Conservation (phyloP, 306 rosid species). For the Lagenaria siceraria region DNA sequence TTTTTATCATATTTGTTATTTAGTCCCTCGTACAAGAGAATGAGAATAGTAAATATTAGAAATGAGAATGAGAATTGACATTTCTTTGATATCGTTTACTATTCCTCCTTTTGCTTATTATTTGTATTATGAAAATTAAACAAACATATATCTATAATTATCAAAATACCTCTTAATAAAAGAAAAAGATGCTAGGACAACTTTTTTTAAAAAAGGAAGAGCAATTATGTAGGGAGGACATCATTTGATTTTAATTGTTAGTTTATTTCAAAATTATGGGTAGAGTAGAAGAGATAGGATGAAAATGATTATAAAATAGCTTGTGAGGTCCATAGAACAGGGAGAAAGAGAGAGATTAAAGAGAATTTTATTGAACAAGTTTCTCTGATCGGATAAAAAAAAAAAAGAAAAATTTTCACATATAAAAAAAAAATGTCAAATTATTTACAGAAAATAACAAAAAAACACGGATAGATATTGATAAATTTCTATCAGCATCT, state of each 20-base stretch:
- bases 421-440: too few species aligned
- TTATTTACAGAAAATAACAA: too few species aligned
- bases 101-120: background rate
- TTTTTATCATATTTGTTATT: background rate
- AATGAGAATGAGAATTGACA: background rate
- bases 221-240: background rate
- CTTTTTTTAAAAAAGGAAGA: background rate
- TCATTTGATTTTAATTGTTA: background rate
- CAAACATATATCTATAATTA: background rate
- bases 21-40: background rate
- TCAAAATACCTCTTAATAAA: background rate
- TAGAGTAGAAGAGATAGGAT: background rate
- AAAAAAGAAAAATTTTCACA: too few species aligned
- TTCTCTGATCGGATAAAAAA: too few species aligned
- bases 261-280: background rate
- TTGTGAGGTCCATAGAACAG: background rate
- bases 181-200: background rate
- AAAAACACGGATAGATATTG: too few species aligned
- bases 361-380: background rate
- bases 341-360: background rate
- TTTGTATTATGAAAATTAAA: background rate
- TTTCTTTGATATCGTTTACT: background rate
- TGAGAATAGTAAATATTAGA: background rate
- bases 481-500: too few species aligned
- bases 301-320: background rate